Percentiles rank a stretch among this genome's conserved stretches.
phyloP scores from a whole-genome alignment of 352 stramenopile species.

The Phytophthora fragariaefolia region DNA sequence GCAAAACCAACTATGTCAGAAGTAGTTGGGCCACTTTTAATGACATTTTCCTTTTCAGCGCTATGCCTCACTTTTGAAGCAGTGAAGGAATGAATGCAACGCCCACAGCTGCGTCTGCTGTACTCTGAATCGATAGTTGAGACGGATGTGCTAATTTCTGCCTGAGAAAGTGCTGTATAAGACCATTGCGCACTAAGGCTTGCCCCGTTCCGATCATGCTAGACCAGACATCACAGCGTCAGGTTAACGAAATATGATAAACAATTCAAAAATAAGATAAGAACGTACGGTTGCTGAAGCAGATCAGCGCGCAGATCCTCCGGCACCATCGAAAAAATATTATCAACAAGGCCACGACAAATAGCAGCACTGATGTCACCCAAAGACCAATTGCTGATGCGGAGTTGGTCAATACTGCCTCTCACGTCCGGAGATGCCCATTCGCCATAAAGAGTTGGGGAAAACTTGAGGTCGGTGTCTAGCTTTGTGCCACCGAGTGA shows the following conservation, averaged over 20 bases:
- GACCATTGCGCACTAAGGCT: slow-evolving; percentile 56
- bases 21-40: background rate
- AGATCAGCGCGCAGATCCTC: slow-evolving; percentile 38
- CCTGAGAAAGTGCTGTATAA: slow-evolving; percentile 58
- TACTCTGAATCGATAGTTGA: slow-evolving; percentile 36
- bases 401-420: slow-evolving; percentile 53
- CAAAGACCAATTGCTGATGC: slow-evolving; percentile 59
- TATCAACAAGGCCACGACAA: slow-evolving; percentile 60
- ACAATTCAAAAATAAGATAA: background rate
- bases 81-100: slow-evolving; percentile 47
- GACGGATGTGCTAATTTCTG: slow-evolving; percentile 35
- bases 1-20: background rate
- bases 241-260: background rate
- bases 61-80: slow-evolving; percentile 30
- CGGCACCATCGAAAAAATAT: slow-evolving; percentile 69
- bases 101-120: slow-evolving; percentile 58
- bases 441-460: slow-evolving; percentile 65
- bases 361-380: slow-evolving; percentile 74
- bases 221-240: background rate
- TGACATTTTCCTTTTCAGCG: background rate
- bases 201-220: slow-evolving; percentile 73
- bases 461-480: slow-evolving; percentile 57
- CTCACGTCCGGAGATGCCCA: slow-evolving; percentile 37
- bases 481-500: slow-evolving; percentile 44
- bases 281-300: slow-evolving; percentile 45